Conservation (phyloP, 2,329 filamentous ascomycete species). For the Conoideocrella luteorostrata region DNA sequence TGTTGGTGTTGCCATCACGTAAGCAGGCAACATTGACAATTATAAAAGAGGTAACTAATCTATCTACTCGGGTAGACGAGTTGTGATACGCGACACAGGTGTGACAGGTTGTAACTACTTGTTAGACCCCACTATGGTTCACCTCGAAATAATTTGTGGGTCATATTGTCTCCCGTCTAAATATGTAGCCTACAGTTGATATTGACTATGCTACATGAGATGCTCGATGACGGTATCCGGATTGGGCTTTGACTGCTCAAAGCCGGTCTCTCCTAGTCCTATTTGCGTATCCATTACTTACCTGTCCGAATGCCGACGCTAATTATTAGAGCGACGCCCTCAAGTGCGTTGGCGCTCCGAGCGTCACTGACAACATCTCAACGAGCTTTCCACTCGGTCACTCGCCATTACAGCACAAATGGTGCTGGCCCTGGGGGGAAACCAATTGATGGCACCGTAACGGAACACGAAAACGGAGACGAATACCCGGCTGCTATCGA, state of each 20-base stretch:
- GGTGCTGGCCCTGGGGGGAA: constrained; percentile 18
- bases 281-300: constrained; percentile 9
- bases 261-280: neutral
- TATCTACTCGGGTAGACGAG: too few relatives aligned
- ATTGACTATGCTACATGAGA: too few relatives aligned
- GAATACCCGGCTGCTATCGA: constrained; percentile 23
- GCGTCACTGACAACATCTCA: constrained; percentile 15
- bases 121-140: too few relatives aligned
- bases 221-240: neutral
- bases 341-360: constrained; percentile 18
- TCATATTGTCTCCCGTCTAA: too few relatives aligned
- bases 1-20: too few relatives aligned
- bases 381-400: constrained; percentile 17
- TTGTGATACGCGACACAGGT: too few relatives aligned
- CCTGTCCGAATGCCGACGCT: constrained; percentile 24
- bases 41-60: too few relatives aligned
- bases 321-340: constrained; percentile 23
- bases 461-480: constrained; percentile 20
- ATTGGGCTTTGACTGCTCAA: neutral
- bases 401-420: constrained; percentile 12
- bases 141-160: too few relatives aligned
- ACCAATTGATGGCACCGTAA: constrained; percentile 19
- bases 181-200: neutral
- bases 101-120: too few relatives aligned
- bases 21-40: too few relatives aligned